Percentiles rank a stretch among this genome's conserved stretches.
phyloP scores from a whole-genome alignment of 1,139 yeast species.

The Candida neerlandica region DNA sequence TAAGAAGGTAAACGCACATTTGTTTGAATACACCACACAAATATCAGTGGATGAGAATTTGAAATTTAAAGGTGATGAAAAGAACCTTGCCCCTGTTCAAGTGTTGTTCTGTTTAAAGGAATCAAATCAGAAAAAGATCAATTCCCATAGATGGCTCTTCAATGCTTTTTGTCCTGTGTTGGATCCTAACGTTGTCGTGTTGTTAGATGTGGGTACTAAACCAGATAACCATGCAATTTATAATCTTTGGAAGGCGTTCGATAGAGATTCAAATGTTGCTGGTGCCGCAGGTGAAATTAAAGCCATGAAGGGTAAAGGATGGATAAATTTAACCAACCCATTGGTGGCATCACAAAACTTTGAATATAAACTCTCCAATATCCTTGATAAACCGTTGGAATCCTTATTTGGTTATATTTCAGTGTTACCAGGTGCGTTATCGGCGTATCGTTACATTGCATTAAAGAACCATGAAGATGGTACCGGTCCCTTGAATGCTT shows the following conservation, averaged over 20 bases:
- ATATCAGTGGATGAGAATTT: constrained; percentile 73
- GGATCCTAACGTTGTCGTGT: constrained; percentile 45
- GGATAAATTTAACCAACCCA: constrained; percentile 44
- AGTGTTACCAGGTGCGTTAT: constrained; percentile 51
- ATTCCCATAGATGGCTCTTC: constrained; percentile 55
- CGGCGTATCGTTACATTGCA: constrained; percentile 47
- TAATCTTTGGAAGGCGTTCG: constrained; percentile 53
- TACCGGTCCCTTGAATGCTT: constrained; percentile 49
- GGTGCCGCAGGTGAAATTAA: constrained; percentile 56
- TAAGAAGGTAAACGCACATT: constrained; percentile 86
- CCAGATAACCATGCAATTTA: constrained; percentile 49
- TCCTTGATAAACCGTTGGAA: constrained; percentile 50
- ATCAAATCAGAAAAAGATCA: constrained; percentile 49
- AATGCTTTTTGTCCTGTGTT: constrained; percentile 50
- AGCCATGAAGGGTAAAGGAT: constrained; percentile 44
- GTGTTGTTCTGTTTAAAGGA: constrained; percentile 50
- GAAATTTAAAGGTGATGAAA: constrained; percentile 47
- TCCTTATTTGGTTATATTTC: constrained; percentile 50
- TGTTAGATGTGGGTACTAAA: constrained; percentile 52
- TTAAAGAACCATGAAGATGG: constrained; percentile 47
- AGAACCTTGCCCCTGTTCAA: constrained; percentile 53
- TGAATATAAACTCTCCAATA: constrained; percentile 49
- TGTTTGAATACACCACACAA: constrained; percentile 63
- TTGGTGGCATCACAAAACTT: constrained; percentile 51
- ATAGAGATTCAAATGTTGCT: constrained; percentile 48